Conservation (phyloP, 495 filamentous ascomycete species). For the Aspergillus ostianus region DNA sequence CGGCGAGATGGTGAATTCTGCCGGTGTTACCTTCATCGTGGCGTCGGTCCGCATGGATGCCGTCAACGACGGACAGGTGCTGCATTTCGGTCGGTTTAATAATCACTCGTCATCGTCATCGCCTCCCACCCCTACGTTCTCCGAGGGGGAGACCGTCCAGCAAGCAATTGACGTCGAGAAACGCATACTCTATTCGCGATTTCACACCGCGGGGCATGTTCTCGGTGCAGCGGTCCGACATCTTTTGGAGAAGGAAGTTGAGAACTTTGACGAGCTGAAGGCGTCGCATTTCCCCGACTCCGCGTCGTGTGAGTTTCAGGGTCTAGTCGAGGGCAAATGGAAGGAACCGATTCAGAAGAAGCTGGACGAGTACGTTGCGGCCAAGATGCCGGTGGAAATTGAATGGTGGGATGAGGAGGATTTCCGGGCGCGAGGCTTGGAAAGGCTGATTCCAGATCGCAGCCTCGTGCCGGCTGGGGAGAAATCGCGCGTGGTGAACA, state of each 20-base stretch:
- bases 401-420: constrained; percentile 60
- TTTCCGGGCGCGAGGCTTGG: constrained; percentile 38
- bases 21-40: constrained; percentile 40
- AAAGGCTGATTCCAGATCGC: constrained; percentile 49
- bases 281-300: constrained; percentile 62
- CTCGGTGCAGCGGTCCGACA: constrained; percentile 57
- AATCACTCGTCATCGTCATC: constrained; percentile 9
- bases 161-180: constrained; percentile 55
- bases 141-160: constrained; percentile 36
- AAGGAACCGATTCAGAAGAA: constrained; percentile 55
- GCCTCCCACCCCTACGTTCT: constrained; percentile 20
- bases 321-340: constrained; percentile 57
- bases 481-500: constrained; percentile 53
- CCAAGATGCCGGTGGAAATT: constrained; percentile 53
- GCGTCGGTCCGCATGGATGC: constrained; percentile 47
- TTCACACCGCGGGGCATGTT: constrained; percentile 65
- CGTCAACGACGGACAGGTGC: constrained; percentile 45
- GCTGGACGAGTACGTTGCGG: constrained; percentile 50
- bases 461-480: constrained; percentile 43
- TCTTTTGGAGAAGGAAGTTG: constrained; percentile 47
- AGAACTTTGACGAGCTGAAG: constrained; percentile 56
- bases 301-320: constrained; percentile 57
- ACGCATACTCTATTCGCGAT: constrained; percentile 54
- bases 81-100: constrained; percentile 58
- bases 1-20: constrained; percentile 44